Base-by-base conservation (phyloP, 768 basidiomycete species). In the Lentinula guzmanii region DNA sequence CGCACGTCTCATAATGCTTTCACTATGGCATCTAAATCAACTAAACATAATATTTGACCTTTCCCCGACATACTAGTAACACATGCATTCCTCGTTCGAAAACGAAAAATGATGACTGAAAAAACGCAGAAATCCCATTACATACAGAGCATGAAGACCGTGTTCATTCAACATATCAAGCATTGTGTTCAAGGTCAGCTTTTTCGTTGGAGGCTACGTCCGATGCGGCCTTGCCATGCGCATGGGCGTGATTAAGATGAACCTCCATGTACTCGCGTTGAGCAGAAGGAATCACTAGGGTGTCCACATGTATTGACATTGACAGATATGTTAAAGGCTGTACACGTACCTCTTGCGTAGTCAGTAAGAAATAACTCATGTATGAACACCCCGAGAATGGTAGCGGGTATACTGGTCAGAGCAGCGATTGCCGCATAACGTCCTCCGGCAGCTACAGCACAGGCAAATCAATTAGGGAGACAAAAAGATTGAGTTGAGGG, bases 391-490 rank as follows among this genome's bases (percentile, higher is more conserved):
- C 74, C 77, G 41, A 78, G 57, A 39, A 79, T 15, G 43, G 74
- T 82, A 13, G 80, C 77, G 13, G 79, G 79, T 64, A 81, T 76
- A 61, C 79, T 82, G 41, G 78, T 76, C 28, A 82, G 69, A 10
- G 80, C 77, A 8, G 79, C 65, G 59, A 82, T 72, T 7, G 78
- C 81, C 2, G 78, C 76, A 63, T 82, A 82, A 4, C 63, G 60
- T 5, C 79, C 80, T 18, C 81, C 81, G 4, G 69, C 63, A 15
- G 80, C 81, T 64, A 42, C 2, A 60, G 15, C 11, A 15, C 21
- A 21, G 11, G 16, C n/a, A 45, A 10, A 61, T 7, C 16, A 18
- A 37, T 24, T 21, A n/a, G 5, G 15, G 24, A 13, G 13, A 37
- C 7, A 15, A 10, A n/a, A 31, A 5, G 42, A 58, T 24, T 6